Percentiles rank a stretch among this genome's conserved stretches.
These are phyloP conservation scores for Haberlea rhodopensis DNA, from an alignment of 257 asterid genomes.

Conservation along the genomic window DNA sequence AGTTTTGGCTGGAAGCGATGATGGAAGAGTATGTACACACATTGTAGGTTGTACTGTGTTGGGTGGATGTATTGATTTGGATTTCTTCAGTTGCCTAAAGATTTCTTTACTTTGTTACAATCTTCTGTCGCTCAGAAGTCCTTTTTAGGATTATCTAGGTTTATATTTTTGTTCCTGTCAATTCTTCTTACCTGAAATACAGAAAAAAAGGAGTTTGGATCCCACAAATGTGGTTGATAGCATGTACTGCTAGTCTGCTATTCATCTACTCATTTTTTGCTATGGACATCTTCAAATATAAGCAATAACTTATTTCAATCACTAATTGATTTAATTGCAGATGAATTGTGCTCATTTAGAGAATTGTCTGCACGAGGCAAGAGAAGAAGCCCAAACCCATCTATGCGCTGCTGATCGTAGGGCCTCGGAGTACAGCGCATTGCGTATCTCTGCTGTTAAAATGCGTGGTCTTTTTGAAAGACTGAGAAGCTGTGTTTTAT, in stretches of 20 bases:
- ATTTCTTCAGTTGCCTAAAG: background rate
- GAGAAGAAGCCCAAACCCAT: slow-evolving; percentile 96
- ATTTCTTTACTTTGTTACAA: background rate
- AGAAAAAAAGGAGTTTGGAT: no score
- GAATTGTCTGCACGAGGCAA: slow-evolving; percentile 92
- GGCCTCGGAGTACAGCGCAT: slow-evolving; percentile 78
- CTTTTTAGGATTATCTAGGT: background rate
- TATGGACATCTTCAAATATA: background rate
- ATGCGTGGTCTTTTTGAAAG: slow-evolving; percentile 81
- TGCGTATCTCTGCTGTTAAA: slow-evolving; percentile 91
- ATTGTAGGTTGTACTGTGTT: background rate
- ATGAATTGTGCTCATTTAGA: slow-evolving; percentile 95
- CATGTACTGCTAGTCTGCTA: no score
- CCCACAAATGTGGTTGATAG: no score
- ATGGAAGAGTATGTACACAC: background rate
- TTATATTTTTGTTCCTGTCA: background rate
- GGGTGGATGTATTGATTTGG: background rate
- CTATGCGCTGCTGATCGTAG: slow-evolving; percentile 90
- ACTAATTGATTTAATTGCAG: slow-evolving; percentile 40
- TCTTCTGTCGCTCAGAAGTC: background rate
- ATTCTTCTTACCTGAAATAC: background rate
- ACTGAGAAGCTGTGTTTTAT: slow-evolving; percentile 67
- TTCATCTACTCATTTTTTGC: background rate
- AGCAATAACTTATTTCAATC: background rate
- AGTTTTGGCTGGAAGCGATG: background rate